phyloP scores from a whole-genome alignment of 2,329 filamentous ascomycete genomes.

The Cladosporium halotolerans region DNA sequence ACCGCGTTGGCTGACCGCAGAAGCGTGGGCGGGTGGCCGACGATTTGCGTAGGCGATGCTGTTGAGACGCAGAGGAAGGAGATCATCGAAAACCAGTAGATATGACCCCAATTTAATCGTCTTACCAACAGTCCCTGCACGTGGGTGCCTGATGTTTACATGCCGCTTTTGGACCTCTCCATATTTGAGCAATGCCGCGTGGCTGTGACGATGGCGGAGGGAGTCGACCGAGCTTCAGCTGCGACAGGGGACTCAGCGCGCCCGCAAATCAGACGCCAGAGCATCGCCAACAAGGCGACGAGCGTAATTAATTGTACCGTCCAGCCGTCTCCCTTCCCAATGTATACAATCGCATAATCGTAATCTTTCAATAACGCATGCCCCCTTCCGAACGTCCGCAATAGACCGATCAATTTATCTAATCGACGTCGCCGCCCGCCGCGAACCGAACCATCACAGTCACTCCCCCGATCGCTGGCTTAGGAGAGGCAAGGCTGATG shows the following conservation, averaged over 20 bases:
- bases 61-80: conserved; percentile 12
- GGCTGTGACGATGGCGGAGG: too few relatives aligned
- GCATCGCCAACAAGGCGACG: neutral
- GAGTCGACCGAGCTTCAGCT: neutral
- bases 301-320: neutral
- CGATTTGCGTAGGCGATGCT: conserved; percentile 16
- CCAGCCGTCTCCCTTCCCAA: neutral
- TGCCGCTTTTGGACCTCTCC: too few relatives aligned
- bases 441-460: too few relatives aligned
- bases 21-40: conserved; percentile 1
- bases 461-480: neutral
- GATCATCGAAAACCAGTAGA: neutral
- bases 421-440: neutral
- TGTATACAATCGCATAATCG: neutral
- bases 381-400: neutral
- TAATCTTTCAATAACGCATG: neutral
- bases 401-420: neutral
- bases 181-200: too few relatives aligned
- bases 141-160: too few relatives aligned
- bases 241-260: neutral
- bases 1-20: conserved; percentile 25
- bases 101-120: neutral
- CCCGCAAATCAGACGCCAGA: neutral
- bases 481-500: neutral
- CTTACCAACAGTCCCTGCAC: too few relatives aligned